These are phyloP conservation scores for Zygosaccharomyces bisporus DNA, from an alignment of 805 yeast genomes.

Conservation along the genomic window DNA sequence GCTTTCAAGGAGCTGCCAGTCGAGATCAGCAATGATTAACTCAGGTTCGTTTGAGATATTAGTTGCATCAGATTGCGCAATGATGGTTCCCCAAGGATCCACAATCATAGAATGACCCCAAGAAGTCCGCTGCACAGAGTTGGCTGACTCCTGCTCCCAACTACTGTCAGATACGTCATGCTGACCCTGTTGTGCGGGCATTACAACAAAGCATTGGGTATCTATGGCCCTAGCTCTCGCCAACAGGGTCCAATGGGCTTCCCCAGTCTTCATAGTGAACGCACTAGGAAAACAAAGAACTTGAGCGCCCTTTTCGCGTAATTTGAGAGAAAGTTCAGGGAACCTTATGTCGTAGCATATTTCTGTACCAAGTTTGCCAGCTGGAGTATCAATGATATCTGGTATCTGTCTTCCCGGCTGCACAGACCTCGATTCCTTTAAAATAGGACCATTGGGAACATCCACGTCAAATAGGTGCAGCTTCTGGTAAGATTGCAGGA, in stretches of 20 bases:
- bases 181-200: constrained; percentile 85
- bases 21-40: constrained; percentile 65
- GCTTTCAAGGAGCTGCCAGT: constrained; percentile 44
- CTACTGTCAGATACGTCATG: constrained; percentile 47
- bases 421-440: constrained; percentile 74
- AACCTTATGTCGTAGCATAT: constrained; percentile 87
- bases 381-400: constrained; percentile 54
- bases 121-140: constrained; percentile 50
- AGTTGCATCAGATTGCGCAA: constrained; percentile 52
- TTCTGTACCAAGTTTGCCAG: constrained; percentile 63
- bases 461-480: constrained; percentile 87
- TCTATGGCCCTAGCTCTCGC: constrained; percentile 86
- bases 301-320: constrained; percentile 69
- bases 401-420: constrained; percentile 65
- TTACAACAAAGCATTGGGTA: constrained; percentile 77
- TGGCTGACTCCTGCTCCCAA: constrained; percentile 4
- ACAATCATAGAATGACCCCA: constrained; percentile 84
- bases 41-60: constrained; percentile 41
- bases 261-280: constrained; percentile 87
- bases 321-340: constrained; percentile 69
- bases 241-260: constrained; percentile 80
- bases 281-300: constrained; percentile 85
- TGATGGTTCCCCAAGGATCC: constrained; percentile 87
- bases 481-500: constrained; percentile 72
- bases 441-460: constrained; percentile 70